Evolutionary conservation across 2,329 filamentous ascomycete genomes (phyloP).

Genomic region (Cryphonectria naterciae): DNA sequence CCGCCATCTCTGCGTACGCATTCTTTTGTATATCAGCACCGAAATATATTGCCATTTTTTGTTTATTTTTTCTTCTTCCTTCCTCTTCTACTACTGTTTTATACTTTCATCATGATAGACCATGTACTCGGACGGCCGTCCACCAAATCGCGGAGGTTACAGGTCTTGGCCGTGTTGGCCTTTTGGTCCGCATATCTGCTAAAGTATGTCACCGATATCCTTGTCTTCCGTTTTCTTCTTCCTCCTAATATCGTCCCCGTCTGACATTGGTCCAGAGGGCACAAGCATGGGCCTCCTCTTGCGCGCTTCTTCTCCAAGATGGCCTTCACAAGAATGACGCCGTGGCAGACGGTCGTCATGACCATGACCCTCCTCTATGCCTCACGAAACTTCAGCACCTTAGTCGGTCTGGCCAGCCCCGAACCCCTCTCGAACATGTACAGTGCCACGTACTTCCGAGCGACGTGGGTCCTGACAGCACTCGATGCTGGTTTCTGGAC

Average conservation of each 20-base stretch:
- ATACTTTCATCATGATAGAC: slow-evolving; percentile 63
- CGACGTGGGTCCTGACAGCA: slow-evolving; percentile 94
- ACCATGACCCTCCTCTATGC: slow-evolving; percentile 92
- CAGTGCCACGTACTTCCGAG: slow-evolving; percentile 87
- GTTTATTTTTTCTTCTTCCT: neutral
- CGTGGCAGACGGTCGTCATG: slow-evolving; percentile 87
- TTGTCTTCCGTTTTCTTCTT: neutral
- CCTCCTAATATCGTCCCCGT: neutral
- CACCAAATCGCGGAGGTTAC: slow-evolving; percentile 86
- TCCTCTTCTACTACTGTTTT: neutral
- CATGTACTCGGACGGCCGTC: slow-evolving; percentile 92
- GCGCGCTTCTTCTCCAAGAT: slow-evolving; percentile 72
- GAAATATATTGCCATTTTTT: neutral
- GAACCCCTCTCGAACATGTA: slow-evolving; percentile 96
- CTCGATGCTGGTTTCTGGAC: slow-evolving; percentile 98
- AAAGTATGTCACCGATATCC: slow-evolving; percentile 54
- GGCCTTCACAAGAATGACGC: slow-evolving; percentile 72
- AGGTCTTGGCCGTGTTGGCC: slow-evolving; percentile 86
- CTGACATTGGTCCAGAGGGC: slow-evolving; percentile 59
- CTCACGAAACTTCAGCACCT: slow-evolving; percentile 89
- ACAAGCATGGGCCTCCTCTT: slow-evolving; percentile 84
- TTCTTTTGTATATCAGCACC: neutral
- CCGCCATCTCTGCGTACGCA: neutral
- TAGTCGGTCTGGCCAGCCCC: slow-evolving; percentile 87
- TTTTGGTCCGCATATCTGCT: slow-evolving; percentile 90